phyloP scores from a whole-genome alignment of 805 yeast genomes.

The Saccharomycopsis oosterbeekiorum region DNA sequence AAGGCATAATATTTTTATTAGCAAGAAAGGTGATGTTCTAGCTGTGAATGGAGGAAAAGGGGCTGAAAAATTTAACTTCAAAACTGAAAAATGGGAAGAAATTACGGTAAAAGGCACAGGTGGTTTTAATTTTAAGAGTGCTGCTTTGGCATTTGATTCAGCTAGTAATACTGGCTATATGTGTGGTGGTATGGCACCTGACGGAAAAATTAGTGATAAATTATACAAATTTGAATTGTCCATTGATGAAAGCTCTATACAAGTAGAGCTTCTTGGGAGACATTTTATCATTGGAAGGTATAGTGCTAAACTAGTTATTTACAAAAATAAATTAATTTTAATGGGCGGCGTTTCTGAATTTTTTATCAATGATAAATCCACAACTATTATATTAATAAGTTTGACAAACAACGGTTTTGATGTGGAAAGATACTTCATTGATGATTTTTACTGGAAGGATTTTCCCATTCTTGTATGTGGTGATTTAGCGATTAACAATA shows the following conservation, averaged over 20 bases:
- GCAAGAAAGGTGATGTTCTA: not conserved
- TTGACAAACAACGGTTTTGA: conserved; percentile 10
- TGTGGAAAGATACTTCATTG: not conserved
- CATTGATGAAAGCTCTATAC: conserved; percentile 18
- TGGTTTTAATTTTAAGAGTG: conserved; percentile 11
- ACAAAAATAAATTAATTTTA: conserved; percentile 28
- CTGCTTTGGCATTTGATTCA: not conserved
- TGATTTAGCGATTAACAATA: conserved; percentile 23
- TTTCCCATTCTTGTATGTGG: conserved; percentile 47
- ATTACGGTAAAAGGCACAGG: not conserved
- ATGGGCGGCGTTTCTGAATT: conserved; percentile 49
- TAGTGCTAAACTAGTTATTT: conserved; percentile 33
- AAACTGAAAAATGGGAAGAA: conserved; percentile 5
- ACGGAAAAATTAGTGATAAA: conserved; percentile 23
- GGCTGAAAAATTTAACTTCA: not conserved
- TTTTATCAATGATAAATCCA: conserved; percentile 26
- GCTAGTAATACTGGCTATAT: conserved; percentile 1
- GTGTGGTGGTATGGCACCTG: conserved; percentile 36
- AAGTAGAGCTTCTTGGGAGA: conserved; percentile 18
- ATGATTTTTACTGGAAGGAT: conserved; percentile 29
- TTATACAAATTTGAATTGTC: conserved; percentile 26
- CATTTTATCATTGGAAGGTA: conserved; percentile 35
- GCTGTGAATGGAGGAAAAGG: conserved; percentile 1
- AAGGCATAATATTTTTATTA: not conserved
- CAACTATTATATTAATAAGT: conserved; percentile 31